These are phyloP conservation scores for Blastomyces parvus DNA, from an alignment of 2,329 filamentous ascomycete genomes.

Conservation along the genomic window DNA sequence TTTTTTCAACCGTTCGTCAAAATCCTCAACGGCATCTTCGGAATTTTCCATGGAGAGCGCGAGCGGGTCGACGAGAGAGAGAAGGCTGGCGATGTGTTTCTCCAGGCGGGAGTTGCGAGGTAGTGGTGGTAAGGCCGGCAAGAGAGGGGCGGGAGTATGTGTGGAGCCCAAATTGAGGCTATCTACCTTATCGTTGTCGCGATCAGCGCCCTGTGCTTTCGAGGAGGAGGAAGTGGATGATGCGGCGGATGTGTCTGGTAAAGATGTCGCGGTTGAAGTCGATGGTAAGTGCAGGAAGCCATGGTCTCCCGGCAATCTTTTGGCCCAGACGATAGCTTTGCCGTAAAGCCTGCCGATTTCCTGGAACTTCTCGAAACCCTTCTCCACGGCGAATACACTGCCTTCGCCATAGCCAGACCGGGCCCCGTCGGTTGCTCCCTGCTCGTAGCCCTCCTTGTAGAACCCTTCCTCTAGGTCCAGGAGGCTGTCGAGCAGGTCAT, in stretches of 20 bases:
- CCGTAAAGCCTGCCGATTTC: constrained; percentile 71
- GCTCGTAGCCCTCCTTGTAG: constrained; percentile 70
- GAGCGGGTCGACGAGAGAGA: constrained; percentile 67
- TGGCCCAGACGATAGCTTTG: constrained; percentile 72
- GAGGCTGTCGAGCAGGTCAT: constrained; percentile 47
- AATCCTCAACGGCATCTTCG: constrained; percentile 81
- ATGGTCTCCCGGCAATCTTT: constrained; percentile 45
- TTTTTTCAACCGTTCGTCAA: constrained; percentile 78
- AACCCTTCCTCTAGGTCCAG: constrained; percentile 57
- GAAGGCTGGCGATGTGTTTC: constrained; percentile 66
- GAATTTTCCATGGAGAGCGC: constrained; percentile 72
- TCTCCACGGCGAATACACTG: constrained; percentile 79
- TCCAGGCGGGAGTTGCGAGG: constrained; percentile 47
- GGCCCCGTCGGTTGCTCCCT: constrained; percentile 66
- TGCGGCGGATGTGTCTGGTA: not conserved
- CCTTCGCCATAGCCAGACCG: constrained; percentile 77
- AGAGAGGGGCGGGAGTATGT: too few species aligned
- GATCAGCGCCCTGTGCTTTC: not conserved
- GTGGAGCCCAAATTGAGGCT: not conserved
- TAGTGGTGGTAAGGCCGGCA: constrained; percentile 11
- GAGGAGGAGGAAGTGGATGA: constrained; percentile 2
- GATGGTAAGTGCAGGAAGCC: constrained; percentile 8
- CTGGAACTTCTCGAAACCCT: constrained; percentile 85
- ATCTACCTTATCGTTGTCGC: not conserved
- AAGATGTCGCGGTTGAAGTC: not conserved